phyloP scores from a whole-genome alignment of 2,329 filamentous ascomycete species.

The Colletotrichum limetticola region DNA sequence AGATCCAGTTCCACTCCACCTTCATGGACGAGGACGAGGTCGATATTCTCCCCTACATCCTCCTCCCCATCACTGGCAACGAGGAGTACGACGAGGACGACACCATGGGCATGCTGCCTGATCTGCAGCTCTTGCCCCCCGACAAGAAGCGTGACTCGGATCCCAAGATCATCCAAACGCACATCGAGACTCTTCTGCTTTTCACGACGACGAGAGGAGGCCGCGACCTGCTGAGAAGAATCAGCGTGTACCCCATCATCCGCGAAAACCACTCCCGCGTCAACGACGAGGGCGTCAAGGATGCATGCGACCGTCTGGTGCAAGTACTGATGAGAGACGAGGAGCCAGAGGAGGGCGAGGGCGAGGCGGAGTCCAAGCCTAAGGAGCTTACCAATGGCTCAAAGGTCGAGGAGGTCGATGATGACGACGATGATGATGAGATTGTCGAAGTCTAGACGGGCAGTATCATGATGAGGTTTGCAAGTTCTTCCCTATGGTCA shows the following conservation, averaged over 20 bases:
- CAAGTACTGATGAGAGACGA: conserved; percentile 89
- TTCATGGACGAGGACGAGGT: conserved; percentile 79
- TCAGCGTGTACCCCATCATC: conserved; percentile 90
- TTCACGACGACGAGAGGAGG: conserved; percentile 82
- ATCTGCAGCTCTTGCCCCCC: conserved; percentile 87
- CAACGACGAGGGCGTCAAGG: conserved; percentile 81
- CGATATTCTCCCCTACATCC: conserved; percentile 86
- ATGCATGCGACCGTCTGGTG: conserved; percentile 89
- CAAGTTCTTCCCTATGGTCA: conserved; percentile 7
- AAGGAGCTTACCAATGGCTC: conserved; percentile 54
- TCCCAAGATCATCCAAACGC: conserved; percentile 80
- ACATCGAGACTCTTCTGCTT: conserved; percentile 88
- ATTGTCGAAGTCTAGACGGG: conserved; percentile 62
- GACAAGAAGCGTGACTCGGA: conserved; percentile 90
- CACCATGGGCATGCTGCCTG: conserved; percentile 84
- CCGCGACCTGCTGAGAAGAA: conserved; percentile 76
- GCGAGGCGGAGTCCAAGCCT: conserved; percentile 47
- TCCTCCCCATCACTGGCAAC: conserved; percentile 87
- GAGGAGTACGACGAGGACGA: conserved; percentile 93
- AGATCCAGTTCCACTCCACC: conserved; percentile 75
- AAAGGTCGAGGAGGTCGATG: conserved; percentile 55
- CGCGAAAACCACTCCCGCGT: conserved; percentile 85
- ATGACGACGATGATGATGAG: conserved; percentile 64
- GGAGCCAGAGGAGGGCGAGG: conserved; percentile 60
- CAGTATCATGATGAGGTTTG: background rate